These are phyloP conservation scores for Suillus sp. DNA, from an alignment of 768 basidiomycete species.

Conservation along the genomic window DNA sequence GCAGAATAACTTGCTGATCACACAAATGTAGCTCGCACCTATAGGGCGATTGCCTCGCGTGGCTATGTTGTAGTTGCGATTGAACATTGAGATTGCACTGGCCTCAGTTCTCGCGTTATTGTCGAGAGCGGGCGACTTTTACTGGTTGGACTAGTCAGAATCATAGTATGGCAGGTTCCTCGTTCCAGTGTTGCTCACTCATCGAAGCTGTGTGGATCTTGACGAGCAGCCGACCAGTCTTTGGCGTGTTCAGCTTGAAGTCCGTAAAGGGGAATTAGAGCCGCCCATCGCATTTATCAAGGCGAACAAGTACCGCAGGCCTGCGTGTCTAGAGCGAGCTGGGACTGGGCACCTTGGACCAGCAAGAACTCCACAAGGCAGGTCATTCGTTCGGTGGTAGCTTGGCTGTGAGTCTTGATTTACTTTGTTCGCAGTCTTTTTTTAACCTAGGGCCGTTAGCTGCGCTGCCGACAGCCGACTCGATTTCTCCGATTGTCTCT, in stretches of 20 bases:
- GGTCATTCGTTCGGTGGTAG: constrained; percentile 38
- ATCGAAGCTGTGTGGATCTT: constrained; percentile 29
- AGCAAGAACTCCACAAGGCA: constrained; percentile 21
- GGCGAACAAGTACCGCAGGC: constrained; percentile 9
- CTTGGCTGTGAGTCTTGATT: constrained; percentile 25
- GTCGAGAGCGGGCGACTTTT: constrained; percentile 30
- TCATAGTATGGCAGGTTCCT: constrained; percentile 22
- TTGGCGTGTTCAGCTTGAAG: constrained; percentile 33
- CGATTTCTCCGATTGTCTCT: constrained; percentile 29
- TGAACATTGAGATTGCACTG: constrained; percentile 51
- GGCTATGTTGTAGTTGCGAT: constrained; percentile 49
- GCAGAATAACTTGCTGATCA: neutral
- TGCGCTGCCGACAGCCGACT: constrained; percentile 25
- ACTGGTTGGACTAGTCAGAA: constrained; percentile 35
- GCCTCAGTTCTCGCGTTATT: constrained; percentile 35
- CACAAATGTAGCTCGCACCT: constrained; percentile 31
- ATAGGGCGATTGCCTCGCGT: constrained; percentile 43
- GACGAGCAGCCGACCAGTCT: constrained; percentile 34
- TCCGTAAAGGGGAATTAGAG: constrained; percentile 43
- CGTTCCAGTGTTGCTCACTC: neutral
- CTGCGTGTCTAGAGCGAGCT: constrained; percentile 5
- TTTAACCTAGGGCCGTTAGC: constrained; percentile 23
- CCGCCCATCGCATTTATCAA: constrained; percentile 20
- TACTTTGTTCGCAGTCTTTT: neutral
- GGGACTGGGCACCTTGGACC: constrained; percentile 23